Evolutionary conservation across 169 alveolate genomes (phyloP).

Genomic region (Cryptosporidium baileyi): DNA sequence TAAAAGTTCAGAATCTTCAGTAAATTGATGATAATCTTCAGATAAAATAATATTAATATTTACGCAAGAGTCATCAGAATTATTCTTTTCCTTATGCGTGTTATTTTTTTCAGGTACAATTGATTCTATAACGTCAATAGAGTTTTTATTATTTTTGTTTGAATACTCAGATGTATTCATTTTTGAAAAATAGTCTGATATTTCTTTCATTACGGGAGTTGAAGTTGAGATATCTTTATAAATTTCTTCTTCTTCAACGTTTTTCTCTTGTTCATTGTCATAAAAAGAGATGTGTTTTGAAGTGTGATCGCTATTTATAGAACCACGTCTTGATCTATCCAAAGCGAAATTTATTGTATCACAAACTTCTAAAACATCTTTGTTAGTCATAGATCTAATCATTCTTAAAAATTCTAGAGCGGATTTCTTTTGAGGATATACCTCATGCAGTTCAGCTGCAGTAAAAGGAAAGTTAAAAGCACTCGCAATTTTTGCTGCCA

Average conservation of each 20-base stretch:
- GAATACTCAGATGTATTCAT: constrained; percentile 4
- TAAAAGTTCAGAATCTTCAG: constrained; percentile 18
- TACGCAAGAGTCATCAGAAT: neutral
- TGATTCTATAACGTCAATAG: too few species aligned
- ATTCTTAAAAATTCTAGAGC: constrained; percentile 69
- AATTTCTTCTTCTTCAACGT: constrained; percentile 24
- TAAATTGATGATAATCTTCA: neutral
- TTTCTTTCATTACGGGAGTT: neutral
- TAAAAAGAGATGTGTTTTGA: neutral
- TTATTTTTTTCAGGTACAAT: neutral
- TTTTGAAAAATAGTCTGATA: constrained; percentile 16
- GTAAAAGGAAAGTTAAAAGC: constrained; percentile 77
- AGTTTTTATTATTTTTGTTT: neutral
- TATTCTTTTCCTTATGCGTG: constrained; percentile 3
- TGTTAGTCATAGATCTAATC: constrained; percentile 65
- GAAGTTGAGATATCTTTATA: constrained; percentile 37
- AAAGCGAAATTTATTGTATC: constrained; percentile 70
- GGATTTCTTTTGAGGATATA: constrained; percentile 74
- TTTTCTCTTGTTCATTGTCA: constrained; percentile 35
- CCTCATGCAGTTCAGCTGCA: constrained; percentile 74
- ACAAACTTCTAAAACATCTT: constrained; percentile 75
- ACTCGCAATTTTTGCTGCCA: constrained; percentile 80
- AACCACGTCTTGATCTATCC: constrained; percentile 71
- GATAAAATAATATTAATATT: constrained; percentile 29
- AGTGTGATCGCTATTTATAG: constrained; percentile 53